phyloP scores from a whole-genome alignment of 768 basidiomycete species.

The Xanthoconium stramineum region DNA sequence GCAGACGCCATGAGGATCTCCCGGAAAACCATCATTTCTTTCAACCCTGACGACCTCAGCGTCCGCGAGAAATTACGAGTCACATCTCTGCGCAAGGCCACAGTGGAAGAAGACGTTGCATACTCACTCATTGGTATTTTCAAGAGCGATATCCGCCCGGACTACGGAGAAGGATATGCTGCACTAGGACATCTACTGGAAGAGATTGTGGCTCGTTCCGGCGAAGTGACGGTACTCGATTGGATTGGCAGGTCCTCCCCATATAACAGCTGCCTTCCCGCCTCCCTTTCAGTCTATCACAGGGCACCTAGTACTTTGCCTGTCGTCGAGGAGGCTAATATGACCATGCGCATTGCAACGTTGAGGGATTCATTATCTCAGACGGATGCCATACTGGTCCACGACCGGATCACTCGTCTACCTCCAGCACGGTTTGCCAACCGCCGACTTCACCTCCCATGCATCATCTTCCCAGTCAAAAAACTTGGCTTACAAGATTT shows the following conservation, averaged over 20 bases:
- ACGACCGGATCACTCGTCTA: too few relatives aligned
- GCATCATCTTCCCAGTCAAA: neutral
- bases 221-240: too few relatives aligned
- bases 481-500: neutral
- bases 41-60: conserved; percentile 3
- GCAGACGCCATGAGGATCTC: conserved; percentile 3
- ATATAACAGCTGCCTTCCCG: conserved; percentile 13
- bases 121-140: conserved; percentile 11
- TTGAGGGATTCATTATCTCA: neutral
- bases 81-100: conserved; percentile 6
- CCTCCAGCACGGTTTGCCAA: too few relatives aligned
- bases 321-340: neutral
- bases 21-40: neutral
- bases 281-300: neutral
- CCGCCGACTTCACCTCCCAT: too few relatives aligned
- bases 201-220: too few relatives aligned
- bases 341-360: neutral
- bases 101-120: conserved; percentile 4
- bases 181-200: neutral
- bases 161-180: conserved; percentile 5
- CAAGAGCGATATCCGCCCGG: too few relatives aligned
- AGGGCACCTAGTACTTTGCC: neutral
- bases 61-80: conserved; percentile 9
- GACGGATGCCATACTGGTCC: neutral
- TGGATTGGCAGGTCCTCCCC: too few relatives aligned